phyloP scores from a whole-genome alignment of 331 rosid genomes.

The Quercus tomentella region DNA sequence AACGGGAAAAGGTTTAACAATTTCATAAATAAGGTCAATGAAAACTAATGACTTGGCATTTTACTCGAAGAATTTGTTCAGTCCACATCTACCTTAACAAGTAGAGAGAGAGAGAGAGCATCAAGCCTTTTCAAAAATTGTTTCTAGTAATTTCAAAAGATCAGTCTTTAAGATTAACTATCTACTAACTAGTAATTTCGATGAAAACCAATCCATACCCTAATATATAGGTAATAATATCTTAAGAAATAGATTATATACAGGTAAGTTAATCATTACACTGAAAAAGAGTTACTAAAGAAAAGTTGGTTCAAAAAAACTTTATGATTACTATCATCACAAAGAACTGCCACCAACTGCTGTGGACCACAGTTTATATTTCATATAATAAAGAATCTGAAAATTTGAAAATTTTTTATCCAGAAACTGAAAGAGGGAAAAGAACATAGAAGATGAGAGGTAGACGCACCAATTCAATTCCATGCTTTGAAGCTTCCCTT shows the following conservation, averaged over 20 bases:
- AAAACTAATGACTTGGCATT: neutral
- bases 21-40: neutral
- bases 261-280: neutral
- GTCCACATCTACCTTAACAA: neutral
- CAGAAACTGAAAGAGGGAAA: constrained; percentile 6
- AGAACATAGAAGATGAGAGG: constrained; percentile 1
- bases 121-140: neutral
- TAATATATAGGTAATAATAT: no score
- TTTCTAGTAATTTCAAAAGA: neutral
- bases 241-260: no score
- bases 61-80: neutral
- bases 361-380: no score
- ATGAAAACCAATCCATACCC: no score
- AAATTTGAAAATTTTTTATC: neutral
- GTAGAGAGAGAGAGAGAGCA: neutral
- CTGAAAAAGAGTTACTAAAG: neutral
- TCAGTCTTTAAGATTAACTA: neutral
- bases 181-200: neutral
- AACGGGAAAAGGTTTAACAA: neutral
- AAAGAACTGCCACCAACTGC: no score
- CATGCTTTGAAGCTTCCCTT: constrained; percentile 64
- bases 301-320: neutral
- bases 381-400: no score
- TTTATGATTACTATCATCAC: neutral
- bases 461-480: constrained; percentile 75